Base-by-base conservation (phyloP, 2,329 filamentous ascomycete species). In the Neofusicoccum ribis region DNA sequence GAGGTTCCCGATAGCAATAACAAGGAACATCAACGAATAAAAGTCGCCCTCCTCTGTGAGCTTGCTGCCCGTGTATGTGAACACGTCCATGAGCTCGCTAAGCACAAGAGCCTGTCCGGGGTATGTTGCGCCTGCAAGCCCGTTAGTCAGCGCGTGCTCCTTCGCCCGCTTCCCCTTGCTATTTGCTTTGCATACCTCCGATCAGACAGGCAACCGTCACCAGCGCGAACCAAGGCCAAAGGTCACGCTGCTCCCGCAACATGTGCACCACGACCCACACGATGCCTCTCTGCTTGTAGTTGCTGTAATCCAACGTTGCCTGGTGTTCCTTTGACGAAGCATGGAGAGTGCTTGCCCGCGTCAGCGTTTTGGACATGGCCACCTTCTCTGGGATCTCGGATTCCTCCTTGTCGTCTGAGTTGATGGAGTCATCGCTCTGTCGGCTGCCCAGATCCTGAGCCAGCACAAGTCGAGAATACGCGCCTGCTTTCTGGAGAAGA, bases 401-500 rank as follows among this genome's bases (percentile, higher is more conserved):
- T 5, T 14, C 12, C 3, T 47, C 56, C 27, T 37, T 31, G 8
- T 34, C 54, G 9, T 59, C 54, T 2, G 27, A 31, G 5, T 23
- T 41, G 1, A 14, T 27, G 8, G 8, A 6, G 3, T 20, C 23
- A 8, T 74, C 41, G 20, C 39, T 44, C 3, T 46, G 23, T 12
- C 12, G 15, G 5, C 27, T 15, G 27, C 54, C 27, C 39, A 62
- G 17, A 31, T 50, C 74, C 54, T 77, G 75, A n/a, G 74, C 73
- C 23, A 71, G 69, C 5, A 77, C 75, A 73, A 77, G 76, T 2
- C 70, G 70, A n/a, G 73, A 67, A 60, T 77, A 62, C 12, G 58
- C 58, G 6, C 87, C 88, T 68, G 86, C 81, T 66, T 78, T 83
- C 69, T 88, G 86, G 2, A 98, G 81, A 14, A 99, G 84, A 14